Conservation (phyloP, 1,284 basidiomycete genomes). For the Moniliella sp. region DNA sequence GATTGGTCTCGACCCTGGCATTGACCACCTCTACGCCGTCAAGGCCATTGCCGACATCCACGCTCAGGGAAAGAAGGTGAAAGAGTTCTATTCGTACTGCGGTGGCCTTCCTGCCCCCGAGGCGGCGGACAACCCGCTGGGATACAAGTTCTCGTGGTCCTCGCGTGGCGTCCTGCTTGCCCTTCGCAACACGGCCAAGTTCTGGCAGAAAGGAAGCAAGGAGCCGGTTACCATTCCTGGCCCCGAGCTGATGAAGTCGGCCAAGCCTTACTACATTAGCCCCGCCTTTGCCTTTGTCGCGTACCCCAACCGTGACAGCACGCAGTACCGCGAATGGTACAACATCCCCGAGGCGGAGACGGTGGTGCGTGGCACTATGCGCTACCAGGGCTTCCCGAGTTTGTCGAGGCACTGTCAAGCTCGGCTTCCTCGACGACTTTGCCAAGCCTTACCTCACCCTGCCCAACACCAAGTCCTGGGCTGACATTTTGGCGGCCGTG, state of each 20-base stretch:
- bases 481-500: slow-evolving; percentile 52
- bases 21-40: slow-evolving; percentile 86
- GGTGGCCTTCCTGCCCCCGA: slow-evolving; percentile 84
- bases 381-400: slow-evolving; percentile 96
- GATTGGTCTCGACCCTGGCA: slow-evolving; percentile 89
- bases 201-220: slow-evolving; percentile 33
- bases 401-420: slow-evolving; percentile 68
- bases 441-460: slow-evolving; percentile 49
- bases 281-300: slow-evolving; percentile 88
- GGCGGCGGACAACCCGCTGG: slow-evolving; percentile 75
- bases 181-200: slow-evolving; percentile 72
- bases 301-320: slow-evolving; percentile 90
- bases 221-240: slow-evolving; percentile 21
- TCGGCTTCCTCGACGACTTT: slow-evolving; percentile 59
- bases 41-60: slow-evolving; percentile 90
- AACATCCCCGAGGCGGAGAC: slow-evolving; percentile 81
- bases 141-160: slow-evolving; percentile 99
- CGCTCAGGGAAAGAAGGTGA: slow-evolving; percentile 67
- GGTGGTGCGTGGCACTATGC: slow-evolving; percentile 71
- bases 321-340: slow-evolving; percentile 64
- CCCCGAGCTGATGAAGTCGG: slow-evolving; percentile 36
- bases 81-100: slow-evolving; percentile 84
- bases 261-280: slow-evolving; percentile 81
- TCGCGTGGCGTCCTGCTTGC: slow-evolving; percentile 86
- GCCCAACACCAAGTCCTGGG: slow-evolving; percentile 34